Percentiles rank a stretch among this genome's conserved stretches.
These are phyloP conservation scores for Hippophae rhamnoides DNA, from an alignment of 306 rosid species.

Conservation along the genomic window DNA sequence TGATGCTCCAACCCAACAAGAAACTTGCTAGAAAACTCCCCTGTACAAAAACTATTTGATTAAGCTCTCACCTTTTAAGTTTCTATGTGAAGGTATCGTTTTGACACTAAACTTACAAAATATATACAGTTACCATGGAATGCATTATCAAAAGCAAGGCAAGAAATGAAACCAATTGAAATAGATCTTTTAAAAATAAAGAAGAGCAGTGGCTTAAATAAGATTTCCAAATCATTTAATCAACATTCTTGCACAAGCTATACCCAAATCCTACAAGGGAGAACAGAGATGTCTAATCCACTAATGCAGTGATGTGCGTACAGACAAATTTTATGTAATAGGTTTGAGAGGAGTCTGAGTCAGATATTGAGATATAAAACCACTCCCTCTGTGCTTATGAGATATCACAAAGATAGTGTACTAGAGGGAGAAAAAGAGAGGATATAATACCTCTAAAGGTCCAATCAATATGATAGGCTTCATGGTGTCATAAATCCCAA, in stretches of 20 bases:
- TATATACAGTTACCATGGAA: neutral
- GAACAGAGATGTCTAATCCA: neutral
- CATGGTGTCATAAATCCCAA: slow-evolving; percentile 88
- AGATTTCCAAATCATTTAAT: slow-evolving; percentile 6
- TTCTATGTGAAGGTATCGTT: no score
- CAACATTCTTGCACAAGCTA: neutral
- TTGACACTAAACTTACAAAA: neutral
- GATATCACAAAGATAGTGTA: neutral
- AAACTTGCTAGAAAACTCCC: slow-evolving; percentile 85
- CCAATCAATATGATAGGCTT: slow-evolving; percentile 85
- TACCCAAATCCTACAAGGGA: neutral
- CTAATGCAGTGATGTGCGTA: neutral
- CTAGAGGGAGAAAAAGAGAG: slow-evolving; percentile 3
- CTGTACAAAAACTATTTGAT: slow-evolving; percentile 30
- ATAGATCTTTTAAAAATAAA: neutral
- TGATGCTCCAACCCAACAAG: slow-evolving; percentile 91
- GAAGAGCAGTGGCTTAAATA: neutral
- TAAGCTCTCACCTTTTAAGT: neutral
- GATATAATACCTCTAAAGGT: slow-evolving; percentile 54
- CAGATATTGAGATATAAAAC: neutral
- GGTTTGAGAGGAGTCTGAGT: neutral
- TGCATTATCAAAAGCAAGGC: neutral
- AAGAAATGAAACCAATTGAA: neutral
- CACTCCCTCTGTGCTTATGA: neutral
- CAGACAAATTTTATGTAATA: neutral